phyloP scores from a whole-genome alignment of 805 yeast species.

The Starmerella sp. region DNA sequence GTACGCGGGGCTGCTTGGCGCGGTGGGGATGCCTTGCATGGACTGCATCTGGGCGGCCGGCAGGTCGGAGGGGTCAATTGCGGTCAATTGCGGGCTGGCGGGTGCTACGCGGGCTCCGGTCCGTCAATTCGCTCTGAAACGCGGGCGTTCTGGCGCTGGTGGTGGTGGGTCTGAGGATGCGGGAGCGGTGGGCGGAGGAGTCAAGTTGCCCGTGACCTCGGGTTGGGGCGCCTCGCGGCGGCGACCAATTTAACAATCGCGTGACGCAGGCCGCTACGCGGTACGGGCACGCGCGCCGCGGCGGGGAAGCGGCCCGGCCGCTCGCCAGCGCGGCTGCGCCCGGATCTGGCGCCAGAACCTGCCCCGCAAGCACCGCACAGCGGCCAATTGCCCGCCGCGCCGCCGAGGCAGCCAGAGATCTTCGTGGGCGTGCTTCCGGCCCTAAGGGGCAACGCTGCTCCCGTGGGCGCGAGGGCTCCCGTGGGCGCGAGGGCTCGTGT shows the following conservation, averaged over 20 bases:
- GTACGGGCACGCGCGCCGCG: neutral
- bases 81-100: neutral
- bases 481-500: too few relatives aligned
- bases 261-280: neutral
- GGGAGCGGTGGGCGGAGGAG: neutral
- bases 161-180: neutral
- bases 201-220: neutral
- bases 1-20: conserved; percentile 12
- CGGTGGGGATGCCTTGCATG: conserved; percentile 12
- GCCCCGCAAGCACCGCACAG: too few relatives aligned
- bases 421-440: too few relatives aligned
- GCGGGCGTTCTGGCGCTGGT: neutral
- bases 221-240: neutral
- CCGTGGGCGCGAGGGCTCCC: too few relatives aligned
- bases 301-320: neutral
- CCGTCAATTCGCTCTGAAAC: neutral
- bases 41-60: neutral
- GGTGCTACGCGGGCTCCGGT: neutral
- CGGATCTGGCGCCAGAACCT: too few relatives aligned
- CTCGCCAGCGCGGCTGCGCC: too few relatives aligned
- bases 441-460: too few relatives aligned
- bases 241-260: neutral
- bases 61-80: neutral
- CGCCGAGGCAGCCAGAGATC: too few relatives aligned
- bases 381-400: too few relatives aligned